These are phyloP conservation scores for Leccinum pachyderme DNA, from an alignment of 1,284 basidiomycete genomes.

Conservation along the genomic window DNA sequence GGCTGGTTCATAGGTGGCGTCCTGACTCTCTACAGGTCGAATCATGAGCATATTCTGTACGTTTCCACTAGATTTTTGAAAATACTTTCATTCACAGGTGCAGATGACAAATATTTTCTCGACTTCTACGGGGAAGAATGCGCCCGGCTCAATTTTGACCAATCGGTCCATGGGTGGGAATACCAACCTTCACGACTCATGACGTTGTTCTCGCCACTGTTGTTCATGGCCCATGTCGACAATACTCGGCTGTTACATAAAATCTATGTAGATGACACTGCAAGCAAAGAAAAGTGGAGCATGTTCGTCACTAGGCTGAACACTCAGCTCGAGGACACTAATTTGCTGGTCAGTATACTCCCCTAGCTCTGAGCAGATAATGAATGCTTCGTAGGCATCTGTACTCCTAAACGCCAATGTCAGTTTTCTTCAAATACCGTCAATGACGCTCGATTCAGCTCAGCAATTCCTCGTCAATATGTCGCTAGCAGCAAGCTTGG, in stretches of 20 bases:
- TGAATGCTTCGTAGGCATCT: background rate
- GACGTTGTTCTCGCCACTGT: conserved; percentile 32
- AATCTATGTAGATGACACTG: conserved; percentile 39
- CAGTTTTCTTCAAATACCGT: background rate
- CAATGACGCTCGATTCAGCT: background rate
- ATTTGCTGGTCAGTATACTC: conserved; percentile 30
- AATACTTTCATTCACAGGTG: background rate
- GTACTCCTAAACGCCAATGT: background rate
- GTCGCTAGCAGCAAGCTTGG: background rate
- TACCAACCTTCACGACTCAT: conserved; percentile 35
- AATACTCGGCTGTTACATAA: conserved; percentile 40
- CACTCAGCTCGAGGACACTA: conserved; percentile 34
- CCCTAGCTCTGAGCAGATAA: background rate
- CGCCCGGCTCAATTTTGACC: conserved; percentile 47
- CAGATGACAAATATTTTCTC: conserved; percentile 42
- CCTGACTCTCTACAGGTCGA: conserved; percentile 33
- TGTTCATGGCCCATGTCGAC: conserved; percentile 45
- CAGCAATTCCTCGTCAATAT: background rate
- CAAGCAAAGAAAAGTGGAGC: conserved; percentile 32
- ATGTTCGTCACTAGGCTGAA: conserved; percentile 32
- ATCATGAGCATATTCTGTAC: conserved; percentile 47
- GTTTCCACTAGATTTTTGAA: conserved; percentile 6
- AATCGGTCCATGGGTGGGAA: conserved; percentile 38
- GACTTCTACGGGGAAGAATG: conserved; percentile 52
- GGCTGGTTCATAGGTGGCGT: background rate